These are phyloP conservation scores for Puccinia coronata DNA, from an alignment of 1,284 basidiomycete genomes.

Conservation along the genomic window DNA sequence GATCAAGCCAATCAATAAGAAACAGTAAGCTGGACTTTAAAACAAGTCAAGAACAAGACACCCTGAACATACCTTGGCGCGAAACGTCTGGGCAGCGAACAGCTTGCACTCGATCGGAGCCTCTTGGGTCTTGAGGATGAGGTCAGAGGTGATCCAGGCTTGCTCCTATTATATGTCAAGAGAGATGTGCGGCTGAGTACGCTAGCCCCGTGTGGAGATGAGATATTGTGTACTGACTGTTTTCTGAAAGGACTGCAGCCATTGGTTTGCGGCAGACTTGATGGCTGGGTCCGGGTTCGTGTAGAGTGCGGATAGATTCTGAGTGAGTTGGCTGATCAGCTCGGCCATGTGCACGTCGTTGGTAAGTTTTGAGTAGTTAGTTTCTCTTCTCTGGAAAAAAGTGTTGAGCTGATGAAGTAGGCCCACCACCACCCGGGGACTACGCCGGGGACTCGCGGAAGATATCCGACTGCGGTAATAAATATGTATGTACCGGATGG, in stretches of 20 bases:
- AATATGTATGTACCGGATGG: too few relatives aligned
- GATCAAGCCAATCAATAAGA: too few relatives aligned
- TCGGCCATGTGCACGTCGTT: too few relatives aligned
- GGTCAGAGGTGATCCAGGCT: conserved; percentile 93
- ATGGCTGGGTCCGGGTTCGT: conserved; percentile 73
- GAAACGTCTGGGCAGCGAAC: conserved; percentile 95
- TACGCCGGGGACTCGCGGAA: too few relatives aligned
- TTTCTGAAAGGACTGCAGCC: conserved; percentile 95
- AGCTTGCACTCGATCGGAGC: conserved; percentile 79
- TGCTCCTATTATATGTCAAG: conserved; percentile 66
- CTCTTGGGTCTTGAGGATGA: conserved; percentile 78
- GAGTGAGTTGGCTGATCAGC: conserved; percentile 47
- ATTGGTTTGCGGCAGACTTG: conserved; percentile 80
- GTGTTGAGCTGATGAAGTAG: too few relatives aligned
- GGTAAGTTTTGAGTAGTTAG: neutral
- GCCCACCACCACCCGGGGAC: too few relatives aligned
- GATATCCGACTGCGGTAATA: too few relatives aligned
- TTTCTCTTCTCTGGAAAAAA: too few relatives aligned
- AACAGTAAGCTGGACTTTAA: too few relatives aligned
- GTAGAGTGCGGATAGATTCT: conserved; percentile 64
- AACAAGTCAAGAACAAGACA: too few relatives aligned
- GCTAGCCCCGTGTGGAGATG: conserved; percentile 53
- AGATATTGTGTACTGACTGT: conserved; percentile 71
- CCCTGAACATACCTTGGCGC: conserved; percentile 85
- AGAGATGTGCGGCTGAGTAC: conserved; percentile 60